Evolutionary conservation across 371 early-diverging fungal species (phyloP).

Genomic region (Mortierella sp.): DNA sequence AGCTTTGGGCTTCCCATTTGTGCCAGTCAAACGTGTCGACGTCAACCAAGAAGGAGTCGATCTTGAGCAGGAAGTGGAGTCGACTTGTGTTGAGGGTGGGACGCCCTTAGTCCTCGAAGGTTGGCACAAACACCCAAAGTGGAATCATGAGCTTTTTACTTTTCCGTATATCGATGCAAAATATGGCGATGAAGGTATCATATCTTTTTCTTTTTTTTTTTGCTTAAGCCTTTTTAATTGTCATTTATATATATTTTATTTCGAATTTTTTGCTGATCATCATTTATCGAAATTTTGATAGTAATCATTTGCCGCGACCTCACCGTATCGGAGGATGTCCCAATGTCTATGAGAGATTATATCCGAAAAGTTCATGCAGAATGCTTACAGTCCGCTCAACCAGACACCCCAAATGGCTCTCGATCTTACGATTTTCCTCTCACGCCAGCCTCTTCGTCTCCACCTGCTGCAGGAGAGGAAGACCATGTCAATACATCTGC

Average conservation of each 20-base stretch:
- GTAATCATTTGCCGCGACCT: conserved; percentile 44
- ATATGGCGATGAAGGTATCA: conserved; percentile 52
- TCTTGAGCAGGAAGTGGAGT: conserved; percentile 41
- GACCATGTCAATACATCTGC: neutral
- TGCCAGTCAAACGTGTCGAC: conserved; percentile 23
- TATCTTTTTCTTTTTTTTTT: neutral
- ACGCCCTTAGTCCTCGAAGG: conserved; percentile 63
- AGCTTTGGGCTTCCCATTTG: conserved; percentile 37
- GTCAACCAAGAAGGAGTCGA: conserved; percentile 19
- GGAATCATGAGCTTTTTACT: conserved; percentile 56
- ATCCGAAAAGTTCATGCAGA: conserved; percentile 27
- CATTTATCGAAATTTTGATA: neutral
- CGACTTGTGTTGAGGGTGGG: conserved; percentile 56
- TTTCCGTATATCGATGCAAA: conserved; percentile 44
- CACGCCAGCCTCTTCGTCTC: neutral
- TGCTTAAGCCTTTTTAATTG: no score
- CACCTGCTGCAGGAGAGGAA: neutral
- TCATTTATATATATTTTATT: no score
- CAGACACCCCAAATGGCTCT: neutral
- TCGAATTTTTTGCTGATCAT: neutral
- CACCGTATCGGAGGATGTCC: conserved; percentile 14
- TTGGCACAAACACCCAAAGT: conserved; percentile 52
- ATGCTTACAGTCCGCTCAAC: conserved; percentile 2
- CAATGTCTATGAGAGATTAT: conserved; percentile 32
- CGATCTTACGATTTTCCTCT: neutral